phyloP scores from a whole-genome alignment of 2,329 filamentous ascomycete species.

The Cryphonectria radicalis region DNA sequence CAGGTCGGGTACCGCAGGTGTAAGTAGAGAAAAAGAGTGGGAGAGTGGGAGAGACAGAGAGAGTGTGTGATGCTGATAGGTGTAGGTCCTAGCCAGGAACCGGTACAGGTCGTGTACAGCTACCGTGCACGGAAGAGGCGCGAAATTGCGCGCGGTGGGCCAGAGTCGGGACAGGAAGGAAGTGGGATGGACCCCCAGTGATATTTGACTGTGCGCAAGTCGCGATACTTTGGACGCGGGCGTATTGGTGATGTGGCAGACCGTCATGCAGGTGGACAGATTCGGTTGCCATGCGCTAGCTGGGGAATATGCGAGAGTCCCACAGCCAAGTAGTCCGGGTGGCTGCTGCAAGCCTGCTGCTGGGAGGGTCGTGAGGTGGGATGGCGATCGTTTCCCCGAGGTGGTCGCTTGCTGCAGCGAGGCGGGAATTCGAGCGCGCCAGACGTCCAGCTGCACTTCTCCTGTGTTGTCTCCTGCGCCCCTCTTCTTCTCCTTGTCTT shows the following conservation, averaged over 20 bases:
- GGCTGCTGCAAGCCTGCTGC: conserved; percentile 27
- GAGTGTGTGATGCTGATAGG: neutral
- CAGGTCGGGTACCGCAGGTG: conserved; percentile 20
- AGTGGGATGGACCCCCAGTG: conserved; percentile 36
- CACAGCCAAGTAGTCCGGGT: conserved; percentile 29
- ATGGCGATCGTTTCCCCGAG: conserved; percentile 23
- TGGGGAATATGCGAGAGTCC: conserved; percentile 35
- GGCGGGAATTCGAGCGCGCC: conserved; percentile 22
- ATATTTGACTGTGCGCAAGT: conserved; percentile 37
- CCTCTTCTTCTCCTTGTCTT: conserved; percentile 1
- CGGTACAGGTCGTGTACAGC: conserved; percentile 38
- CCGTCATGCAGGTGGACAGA: conserved; percentile 50
- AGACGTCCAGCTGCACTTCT: conserved; percentile 1
- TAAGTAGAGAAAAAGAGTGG: neutral
- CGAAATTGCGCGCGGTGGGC: conserved; percentile 36
- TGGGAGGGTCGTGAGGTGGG: conserved; percentile 21
- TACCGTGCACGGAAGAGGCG: conserved; percentile 38
- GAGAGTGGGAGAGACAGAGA: neutral
- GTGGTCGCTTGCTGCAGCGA: conserved; percentile 1
- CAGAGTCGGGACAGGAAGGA: conserved; percentile 35
- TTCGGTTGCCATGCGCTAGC: conserved; percentile 44
- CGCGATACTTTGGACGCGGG: conserved; percentile 42
- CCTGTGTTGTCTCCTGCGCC: conserved; percentile 2
- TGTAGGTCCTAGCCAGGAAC: conserved; percentile 23
- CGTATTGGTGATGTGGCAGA: conserved; percentile 52